Base-by-base conservation (phyloP, 352 stramenopile genomes). In the Peronospora tabacina region DNA sequence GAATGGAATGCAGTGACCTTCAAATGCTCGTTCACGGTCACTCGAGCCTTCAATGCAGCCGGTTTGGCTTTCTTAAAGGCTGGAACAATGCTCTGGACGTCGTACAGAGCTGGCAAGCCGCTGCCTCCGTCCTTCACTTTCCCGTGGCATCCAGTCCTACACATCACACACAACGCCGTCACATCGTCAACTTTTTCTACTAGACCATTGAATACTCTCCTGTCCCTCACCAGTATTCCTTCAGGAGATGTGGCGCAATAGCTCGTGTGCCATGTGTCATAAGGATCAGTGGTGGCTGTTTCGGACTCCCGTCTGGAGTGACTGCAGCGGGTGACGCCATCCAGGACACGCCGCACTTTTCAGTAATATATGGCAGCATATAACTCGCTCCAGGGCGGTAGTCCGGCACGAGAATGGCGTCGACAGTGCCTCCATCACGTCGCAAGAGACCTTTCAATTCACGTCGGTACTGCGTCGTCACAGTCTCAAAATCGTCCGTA, bases 1-100 rank as follows among this genome's bases (percentile, higher is more conserved):
- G 81, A 70, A 28, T 91, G 83, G 45, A 82, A 88, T n/a, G 83
- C 73, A 1, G 83, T 88, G 32, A 94, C 60, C 45, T 83, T 89
- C 4, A 94, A 24, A 15, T 82, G 55, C 11, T 88, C 76, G 24
- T 68, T 88, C 19, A 89, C 63, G 9, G 72, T 47, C 13, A 82
- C 66, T 28, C 58, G 64, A 1, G 78, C 70, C 50, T 86, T 85
- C 22, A 88, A 55, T 0, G 50, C 63, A 15, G 85, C 56, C 0
- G 61, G 62, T 19, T 70, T 77, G 16, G 58, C 61, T 42, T 80
- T 83, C 26, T 50, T 61, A 60, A 90, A 88, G 2, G 70, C 49
- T 17, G 59, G 37, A 12, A 42, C 44, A 30, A 91, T 87, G 33
- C 90, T 78, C n/a, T 79, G 66, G 7, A 61, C 20, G 15, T 82